A percentile compares a stretch with the other conserved stretches of the same genome.
phyloP scores from a whole-genome alignment of 495 filamentous ascomycete genomes.

The Penicillium lagena region DNA sequence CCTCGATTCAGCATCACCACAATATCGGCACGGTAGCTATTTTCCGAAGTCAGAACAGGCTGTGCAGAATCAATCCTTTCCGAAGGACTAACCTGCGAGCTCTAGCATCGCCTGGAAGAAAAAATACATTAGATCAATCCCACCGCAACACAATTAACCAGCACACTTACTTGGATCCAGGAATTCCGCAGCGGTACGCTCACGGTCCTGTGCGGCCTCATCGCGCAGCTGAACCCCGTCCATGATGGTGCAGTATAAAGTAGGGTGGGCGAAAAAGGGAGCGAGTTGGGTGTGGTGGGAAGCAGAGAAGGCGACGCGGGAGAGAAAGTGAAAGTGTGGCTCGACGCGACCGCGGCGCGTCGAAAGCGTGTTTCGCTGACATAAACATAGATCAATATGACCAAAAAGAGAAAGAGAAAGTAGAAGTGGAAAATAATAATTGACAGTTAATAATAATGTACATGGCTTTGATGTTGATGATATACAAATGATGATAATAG shows the following conservation, averaged over 20 bases:
- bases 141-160: not conserved
- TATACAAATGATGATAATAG: no score
- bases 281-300: conserved; percentile 1
- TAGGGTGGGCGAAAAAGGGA: conserved; percentile 5
- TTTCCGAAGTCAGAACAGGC: conserved; percentile 11
- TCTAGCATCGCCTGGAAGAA: conserved; percentile 35
- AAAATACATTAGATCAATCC: conserved; percentile 14
- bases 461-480: no score
- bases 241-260: conserved; percentile 43
- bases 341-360: conserved; percentile 20
- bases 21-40: conserved; percentile 74
- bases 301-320: not conserved
- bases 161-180: conserved; percentile 71
- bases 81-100: conserved; percentile 46
- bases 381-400: no score
- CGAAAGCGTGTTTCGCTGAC: no score
- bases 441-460: no score
- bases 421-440: no score
- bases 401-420: no score
- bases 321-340: conserved; percentile 8
- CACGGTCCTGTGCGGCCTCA: conserved; percentile 72
- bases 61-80: not conserved
- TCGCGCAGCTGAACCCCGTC: conserved; percentile 68
- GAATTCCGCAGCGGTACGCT: conserved; percentile 77
- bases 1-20: conserved; percentile 90